Evolutionary conservation across 805 yeast genomes (phyloP).

Genomic region (Saccharomycopsis selenospora): DNA sequence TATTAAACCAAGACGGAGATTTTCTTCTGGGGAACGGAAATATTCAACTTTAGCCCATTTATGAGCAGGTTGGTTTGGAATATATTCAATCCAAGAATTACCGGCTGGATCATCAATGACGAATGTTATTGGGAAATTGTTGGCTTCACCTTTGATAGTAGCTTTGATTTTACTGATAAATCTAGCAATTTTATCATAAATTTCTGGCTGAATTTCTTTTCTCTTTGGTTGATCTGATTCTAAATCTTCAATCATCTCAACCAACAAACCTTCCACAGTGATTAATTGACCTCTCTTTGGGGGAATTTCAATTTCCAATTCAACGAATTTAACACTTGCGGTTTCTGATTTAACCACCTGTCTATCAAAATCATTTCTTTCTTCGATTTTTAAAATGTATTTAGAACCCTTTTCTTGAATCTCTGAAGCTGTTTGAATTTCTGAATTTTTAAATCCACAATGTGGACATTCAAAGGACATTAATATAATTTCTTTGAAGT

Average conservation of each 20-base stretch:
- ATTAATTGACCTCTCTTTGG: conserved; percentile 91
- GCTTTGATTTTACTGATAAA: conserved; percentile 55
- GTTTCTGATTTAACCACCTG: conserved; percentile 89
- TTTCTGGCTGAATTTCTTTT: conserved; percentile 63
- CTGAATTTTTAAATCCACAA: conserved; percentile 85
- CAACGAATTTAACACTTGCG: conserved; percentile 71
- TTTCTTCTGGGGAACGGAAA: conserved; percentile 80
- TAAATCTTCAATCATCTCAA: conserved; percentile 79
- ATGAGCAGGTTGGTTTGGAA: conserved; percentile 81
- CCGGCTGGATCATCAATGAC: conserved; percentile 91
- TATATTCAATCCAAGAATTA: conserved; percentile 89
- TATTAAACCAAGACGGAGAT: conserved; percentile 73
- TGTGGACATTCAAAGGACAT: conserved; percentile 97
- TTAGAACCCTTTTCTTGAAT: conserved; percentile 85
- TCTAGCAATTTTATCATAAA: conserved; percentile 64
- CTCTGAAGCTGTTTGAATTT: conserved; percentile 90
- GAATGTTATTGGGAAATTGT: conserved; percentile 68
- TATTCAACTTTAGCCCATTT: conserved; percentile 87
- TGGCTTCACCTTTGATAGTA: conserved; percentile 58
- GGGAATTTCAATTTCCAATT: conserved; percentile 90
- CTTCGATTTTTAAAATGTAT: conserved; percentile 62
- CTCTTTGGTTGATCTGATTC: conserved; percentile 76
- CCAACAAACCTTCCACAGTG: conserved; percentile 81
- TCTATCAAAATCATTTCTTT: conserved; percentile 68
- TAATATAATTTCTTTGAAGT: conserved; percentile 78